phyloP scores from a whole-genome alignment of 106 monocot species.

The Vanilla planifolia region DNA sequence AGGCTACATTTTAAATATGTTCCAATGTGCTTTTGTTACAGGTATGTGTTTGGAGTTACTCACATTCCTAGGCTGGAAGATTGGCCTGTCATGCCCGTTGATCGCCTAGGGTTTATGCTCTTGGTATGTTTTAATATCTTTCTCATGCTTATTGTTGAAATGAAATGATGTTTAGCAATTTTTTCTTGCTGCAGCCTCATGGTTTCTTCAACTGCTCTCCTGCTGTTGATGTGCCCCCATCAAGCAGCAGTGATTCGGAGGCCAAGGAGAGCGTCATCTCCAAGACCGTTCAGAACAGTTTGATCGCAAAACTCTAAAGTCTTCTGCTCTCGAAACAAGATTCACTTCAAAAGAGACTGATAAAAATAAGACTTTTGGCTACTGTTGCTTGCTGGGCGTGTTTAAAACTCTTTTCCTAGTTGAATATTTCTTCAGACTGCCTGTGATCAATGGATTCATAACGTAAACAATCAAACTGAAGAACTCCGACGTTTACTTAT shows the following conservation, averaged over 20 bases:
- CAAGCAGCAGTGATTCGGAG: conserved; percentile 39
- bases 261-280: conserved; percentile 36
- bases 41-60: conserved; percentile 89
- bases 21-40: conserved; percentile 14
- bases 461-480: too few relatives aligned
- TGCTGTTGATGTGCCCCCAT: conserved; percentile 79
- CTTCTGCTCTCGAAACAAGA: background rate
- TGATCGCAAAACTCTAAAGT: conserved; percentile 57
- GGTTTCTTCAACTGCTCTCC: conserved; percentile 97
- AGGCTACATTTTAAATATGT: background rate
- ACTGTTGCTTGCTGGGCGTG: too few relatives aligned
- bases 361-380: too few relatives aligned
- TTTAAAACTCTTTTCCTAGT: too few relatives aligned
- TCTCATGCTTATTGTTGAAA: too few relatives aligned
- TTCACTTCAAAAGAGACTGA: too few relatives aligned
- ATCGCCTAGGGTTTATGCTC: conserved; percentile 79
- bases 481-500: too few relatives aligned
- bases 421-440: too few relatives aligned
- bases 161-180: too few relatives aligned
- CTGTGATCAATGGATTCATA: too few relatives aligned
- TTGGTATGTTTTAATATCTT: conserved; percentile 51
- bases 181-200: conserved; percentile 85
- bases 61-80: conserved; percentile 88
- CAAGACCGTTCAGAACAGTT: conserved; percentile 39
- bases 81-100: conserved; percentile 98